A percentile compares a stretch with the other conserved stretches of the same genome.
Conservation (phyloP, 1,284 basidiomycete species). For the Ceratobasidium sp. region DNA sequence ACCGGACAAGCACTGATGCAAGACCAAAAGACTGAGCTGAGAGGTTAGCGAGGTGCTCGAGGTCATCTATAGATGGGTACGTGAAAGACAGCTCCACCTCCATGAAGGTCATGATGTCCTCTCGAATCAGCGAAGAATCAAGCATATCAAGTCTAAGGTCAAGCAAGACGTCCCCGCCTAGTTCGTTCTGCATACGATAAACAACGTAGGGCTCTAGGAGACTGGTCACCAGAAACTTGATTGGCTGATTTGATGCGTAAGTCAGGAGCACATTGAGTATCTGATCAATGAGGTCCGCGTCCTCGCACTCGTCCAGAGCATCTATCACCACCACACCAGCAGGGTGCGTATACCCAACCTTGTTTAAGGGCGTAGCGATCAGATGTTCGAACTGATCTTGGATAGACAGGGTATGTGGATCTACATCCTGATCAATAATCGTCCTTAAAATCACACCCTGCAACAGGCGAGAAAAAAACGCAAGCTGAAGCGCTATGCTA, state of each 20-base stretch:
- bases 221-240: background rate
- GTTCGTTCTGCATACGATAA: background rate
- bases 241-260: background rate
- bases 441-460: background rate
- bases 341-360: background rate
- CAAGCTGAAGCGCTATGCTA: background rate
- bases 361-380: background rate
- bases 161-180: background rate
- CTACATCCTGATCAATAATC: background rate
- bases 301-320: slow-evolving; percentile 8
- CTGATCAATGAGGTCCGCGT: background rate
- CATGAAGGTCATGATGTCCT: background rate
- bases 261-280: background rate
- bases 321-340: background rate
- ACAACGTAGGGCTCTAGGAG: background rate
- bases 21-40: background rate
- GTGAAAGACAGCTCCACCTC: background rate
- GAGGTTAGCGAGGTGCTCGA: background rate
- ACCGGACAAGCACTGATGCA: background rate
- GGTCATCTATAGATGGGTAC: background rate
- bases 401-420: background rate
- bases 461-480: background rate
- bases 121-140: background rate
- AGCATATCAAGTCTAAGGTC: background rate
- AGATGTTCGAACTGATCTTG: background rate